Evolutionary conservation across 805 yeast species (phyloP), one percentile per base, ranked within the genome.

Genomic region (Yamadazyma phyllophila): DNA sequence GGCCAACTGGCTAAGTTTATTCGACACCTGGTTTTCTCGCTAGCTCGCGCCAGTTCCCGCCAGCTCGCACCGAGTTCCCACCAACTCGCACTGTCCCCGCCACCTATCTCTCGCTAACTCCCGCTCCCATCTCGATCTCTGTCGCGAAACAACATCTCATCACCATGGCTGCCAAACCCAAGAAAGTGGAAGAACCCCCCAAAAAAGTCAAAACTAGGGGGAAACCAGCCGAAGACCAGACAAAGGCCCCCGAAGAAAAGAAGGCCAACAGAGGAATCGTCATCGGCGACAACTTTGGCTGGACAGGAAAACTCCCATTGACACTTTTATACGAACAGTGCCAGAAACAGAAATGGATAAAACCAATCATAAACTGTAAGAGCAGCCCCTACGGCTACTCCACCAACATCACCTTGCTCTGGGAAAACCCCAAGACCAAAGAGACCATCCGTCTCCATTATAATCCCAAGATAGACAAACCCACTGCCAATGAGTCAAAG

Each of bases 281-380:
- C 15, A 63, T 72, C 26, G 76, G 74, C 11, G 83, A 85, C 12
- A 77, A 85, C 31, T 69, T 82, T 37, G 88, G 92, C 26, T 90
- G 97, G 97, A 90, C 97, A 0, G 99, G 99, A 1, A 92, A 92
- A 57, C 71, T 92, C 12, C 98, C 99, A 0, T 89, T 87, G 2
- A 82, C 94, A 0, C 65, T 92, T 13, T 74, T 92, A 4, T 88
- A 88, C 57, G 99, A 92, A 58, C 84, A 82, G 52, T 86, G 94
- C 51, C 97, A 88, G 61, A 86, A 84, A 60, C 81, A 78, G 48
- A 88, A 89, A 64, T 92, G 99, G 99, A 85, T 83, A 47, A 84
- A 83, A 53, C 95, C 88, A 3, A 82, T 77, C 16, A 88, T 88
- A 54, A 91, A 87, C 40, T 83, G 85, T 86, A 75, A 67, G 36